Conservation (phyloP, 371 early-diverging fungal species). For the Mucor racemosus region DNA sequence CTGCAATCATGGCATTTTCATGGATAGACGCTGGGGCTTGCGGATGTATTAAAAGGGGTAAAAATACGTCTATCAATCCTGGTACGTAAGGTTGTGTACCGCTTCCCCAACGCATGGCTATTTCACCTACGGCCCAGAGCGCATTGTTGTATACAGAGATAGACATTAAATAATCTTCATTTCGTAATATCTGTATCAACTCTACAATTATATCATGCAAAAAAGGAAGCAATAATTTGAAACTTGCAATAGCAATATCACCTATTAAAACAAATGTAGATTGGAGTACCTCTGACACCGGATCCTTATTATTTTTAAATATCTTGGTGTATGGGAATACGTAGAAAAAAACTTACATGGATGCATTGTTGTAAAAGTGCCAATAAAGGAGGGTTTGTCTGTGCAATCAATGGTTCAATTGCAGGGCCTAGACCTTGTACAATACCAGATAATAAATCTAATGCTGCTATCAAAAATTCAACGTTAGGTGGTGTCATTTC, state of each 20-base stretch:
- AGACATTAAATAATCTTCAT: slow-evolving; percentile 36
- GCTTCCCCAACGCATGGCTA: slow-evolving; percentile 76
- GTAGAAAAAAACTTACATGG: slow-evolving; percentile 42
- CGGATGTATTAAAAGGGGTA: slow-evolving; percentile 69
- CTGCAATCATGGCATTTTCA: slow-evolving; percentile 89
- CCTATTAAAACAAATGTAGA: slow-evolving; percentile 94
- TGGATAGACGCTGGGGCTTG: slow-evolving; percentile 62
- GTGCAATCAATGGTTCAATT: slow-evolving; percentile 68
- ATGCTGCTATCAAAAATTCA: slow-evolving; percentile 87
- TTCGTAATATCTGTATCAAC: slow-evolving; percentile 67
- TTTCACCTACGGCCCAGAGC: slow-evolving; percentile 94
- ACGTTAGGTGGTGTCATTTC: slow-evolving; percentile 70
- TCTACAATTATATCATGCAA: slow-evolving; percentile 19
- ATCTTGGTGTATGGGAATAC: background rate
- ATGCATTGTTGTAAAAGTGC: slow-evolving; percentile 72
- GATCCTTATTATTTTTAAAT: slow-evolving; percentile 54
- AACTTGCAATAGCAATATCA: slow-evolving; percentile 86
- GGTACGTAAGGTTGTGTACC: slow-evolving; percentile 10
- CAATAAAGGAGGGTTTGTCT: slow-evolving; percentile 67
- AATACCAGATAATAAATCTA: slow-evolving; percentile 86
- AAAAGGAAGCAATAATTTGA: slow-evolving; percentile 33
- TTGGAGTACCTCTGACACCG: slow-evolving; percentile 85
- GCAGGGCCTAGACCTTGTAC: slow-evolving; percentile 79
- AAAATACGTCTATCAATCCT: slow-evolving; percentile 5
- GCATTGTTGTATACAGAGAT: slow-evolving; percentile 91